Conservation (phyloP, 140 eudicot genomes). For the Cichorium intybus region DNA sequence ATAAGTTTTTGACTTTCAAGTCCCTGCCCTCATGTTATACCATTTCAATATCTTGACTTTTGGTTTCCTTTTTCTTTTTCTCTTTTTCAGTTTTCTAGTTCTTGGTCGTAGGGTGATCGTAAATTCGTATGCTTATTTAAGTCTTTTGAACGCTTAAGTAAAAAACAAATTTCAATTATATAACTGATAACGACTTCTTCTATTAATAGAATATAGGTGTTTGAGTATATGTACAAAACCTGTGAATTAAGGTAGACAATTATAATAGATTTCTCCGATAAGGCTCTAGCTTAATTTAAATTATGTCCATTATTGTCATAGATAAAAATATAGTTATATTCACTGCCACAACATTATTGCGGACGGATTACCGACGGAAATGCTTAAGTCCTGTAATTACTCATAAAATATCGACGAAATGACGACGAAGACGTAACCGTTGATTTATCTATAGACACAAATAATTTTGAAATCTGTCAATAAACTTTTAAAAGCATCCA, state of each 20-base stretch:
- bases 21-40: not conserved
- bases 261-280: not conserved
- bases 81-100: not conserved
- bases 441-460: too few species aligned
- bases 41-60: constrained; percentile 13
- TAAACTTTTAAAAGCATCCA: too few species aligned
- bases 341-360: too few species aligned
- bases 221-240: not conserved
- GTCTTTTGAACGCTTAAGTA: not conserved
- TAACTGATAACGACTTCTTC: not conserved
- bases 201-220: not conserved
- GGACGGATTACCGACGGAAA: too few species aligned
- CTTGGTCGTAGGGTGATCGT: constrained; percentile 4
- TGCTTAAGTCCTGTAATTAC: too few species aligned
- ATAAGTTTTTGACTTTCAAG: constrained; percentile 18
- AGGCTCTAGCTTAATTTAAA: too few species aligned
- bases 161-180: not conserved
- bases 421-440: too few species aligned
- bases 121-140: not conserved
- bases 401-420: too few species aligned
- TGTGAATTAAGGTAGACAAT: not conserved
- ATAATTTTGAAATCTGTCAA: too few species aligned
- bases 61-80: not conserved
- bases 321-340: too few species aligned
- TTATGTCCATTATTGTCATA: too few species aligned